Evolutionary conservation across 352 stramenopile genomes (phyloP), one percentile per base, ranked within the genome.

Genomic region (Globisporangium barbulae): DNA sequence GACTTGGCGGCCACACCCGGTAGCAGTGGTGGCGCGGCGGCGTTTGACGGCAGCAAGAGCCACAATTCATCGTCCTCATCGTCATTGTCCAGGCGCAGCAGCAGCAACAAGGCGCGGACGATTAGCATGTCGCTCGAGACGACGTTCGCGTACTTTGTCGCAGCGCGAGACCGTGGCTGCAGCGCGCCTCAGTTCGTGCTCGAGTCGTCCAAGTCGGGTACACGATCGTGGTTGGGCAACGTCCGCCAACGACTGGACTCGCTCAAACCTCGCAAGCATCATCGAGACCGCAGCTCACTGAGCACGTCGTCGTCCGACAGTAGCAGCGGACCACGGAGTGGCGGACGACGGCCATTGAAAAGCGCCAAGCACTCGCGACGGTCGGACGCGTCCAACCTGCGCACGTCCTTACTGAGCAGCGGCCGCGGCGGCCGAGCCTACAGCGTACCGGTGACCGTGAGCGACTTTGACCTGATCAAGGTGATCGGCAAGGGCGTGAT

Each of bases 401-500:
- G 82, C 12, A 73, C 78, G 41, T 91, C 82, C 0, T 74, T 78
- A 41, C 65, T 83, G 22, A 79, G 78, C 37, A 82, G 64, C 54
- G 67, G 67, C n/a, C 52, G 73, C 21, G 75, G 75, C 13, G 59
- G 63, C 5, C 64, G 66, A 31, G 63, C 67, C 17, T 75, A 70
- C 39, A 55, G 67, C 0, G 48, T 77, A 48, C 67, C 74, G 7
- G 73, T 89, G 28, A 96, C 89, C 37, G 85, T 93, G 13, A 91
- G 87, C 41, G 86, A 95, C 63, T 93, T 95, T 64, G 81, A 93
- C 30, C 62, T 93, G 68, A 90, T 95, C 62, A 86, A 89, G 45
- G 83, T 93, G 17, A 91, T 95, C 50, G 86, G 86, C 39, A 88
- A 90, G 50, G 86, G 86, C 33, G 85, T 67, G 65, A 96, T 97